phyloP scores from a whole-genome alignment of 225 moss, liverwort and hornwort species.

The Asterella californica region DNA sequence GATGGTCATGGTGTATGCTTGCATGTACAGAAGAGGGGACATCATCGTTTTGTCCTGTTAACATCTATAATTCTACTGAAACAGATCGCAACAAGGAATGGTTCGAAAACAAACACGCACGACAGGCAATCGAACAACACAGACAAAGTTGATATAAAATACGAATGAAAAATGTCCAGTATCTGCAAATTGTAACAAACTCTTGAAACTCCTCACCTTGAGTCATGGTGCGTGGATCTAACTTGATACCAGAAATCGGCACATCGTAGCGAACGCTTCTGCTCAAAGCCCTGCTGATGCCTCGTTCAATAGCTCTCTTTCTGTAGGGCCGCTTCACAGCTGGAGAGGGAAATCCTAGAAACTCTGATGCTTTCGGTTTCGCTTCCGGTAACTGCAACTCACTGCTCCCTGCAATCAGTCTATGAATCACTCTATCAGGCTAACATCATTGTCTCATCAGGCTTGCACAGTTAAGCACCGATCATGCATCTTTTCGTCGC shows the following conservation, averaged over 20 bases:
- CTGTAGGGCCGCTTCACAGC: conserved; percentile 28
- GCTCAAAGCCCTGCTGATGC: conserved; percentile 19
- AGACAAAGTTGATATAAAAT: neutral
- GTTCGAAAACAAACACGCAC: too few species aligned
- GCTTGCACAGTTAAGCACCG: neutral
- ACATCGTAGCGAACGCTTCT: conserved; percentile 18
- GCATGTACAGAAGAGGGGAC: too few species aligned
- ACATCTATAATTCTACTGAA: too few species aligned
- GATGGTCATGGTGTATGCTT: too few species aligned
- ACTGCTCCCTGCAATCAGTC: conserved; percentile 11
- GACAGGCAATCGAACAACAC: neutral
- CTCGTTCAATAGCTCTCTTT: conserved; percentile 29
- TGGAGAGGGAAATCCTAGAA: conserved; percentile 21
- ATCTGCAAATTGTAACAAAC: neutral
- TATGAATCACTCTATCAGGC: neutral
- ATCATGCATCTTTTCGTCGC: neutral
- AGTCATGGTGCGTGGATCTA: conserved; percentile 31
- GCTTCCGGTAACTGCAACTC: conserved; percentile 16
- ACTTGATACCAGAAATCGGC: neutral
- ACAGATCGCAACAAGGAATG: too few species aligned
- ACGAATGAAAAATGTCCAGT: too few species aligned
- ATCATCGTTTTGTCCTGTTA: too few species aligned
- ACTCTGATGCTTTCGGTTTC: conserved; percentile 26
- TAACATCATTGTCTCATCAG: neutral
- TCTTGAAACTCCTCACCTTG: conserved; percentile 19